Base-by-base conservation (phyloP, 164 flowering plant genomes). In the Piper betle region DNA sequence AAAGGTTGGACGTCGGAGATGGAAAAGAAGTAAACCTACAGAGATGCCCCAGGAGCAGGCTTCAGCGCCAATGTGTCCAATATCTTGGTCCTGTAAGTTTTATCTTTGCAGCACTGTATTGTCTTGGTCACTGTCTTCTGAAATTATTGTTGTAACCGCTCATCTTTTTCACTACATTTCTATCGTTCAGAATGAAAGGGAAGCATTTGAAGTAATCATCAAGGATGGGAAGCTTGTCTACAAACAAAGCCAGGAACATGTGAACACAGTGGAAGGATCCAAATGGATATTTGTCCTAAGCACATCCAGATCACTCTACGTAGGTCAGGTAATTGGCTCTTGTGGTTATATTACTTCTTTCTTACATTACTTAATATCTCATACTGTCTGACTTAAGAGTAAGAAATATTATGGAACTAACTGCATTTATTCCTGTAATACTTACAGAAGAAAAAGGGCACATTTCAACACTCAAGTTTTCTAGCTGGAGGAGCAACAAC, bases 201-300 rank as follows among this genome's bases (percentile, higher is more conserved):
- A 81, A 66, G 66, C 73, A 52, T 84, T 72, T 69, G 87, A 84
- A 83, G 93, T 89, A 50, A 68, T 71, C 0, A 75, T 86, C 7
- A 79, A 80, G 7, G 55, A 61, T 52, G 91, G 96, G 64, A 89
- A 71, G 75, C 82, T 89, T 42, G 66, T 80, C 2, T 83, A 82
- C 75, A 80, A 58, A 56, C 79, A 82, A 66, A 73, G 76, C 58
- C 72, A 82, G 41, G 39, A 2, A 15, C 55, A 55, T 16, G 54
- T 89, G 57, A 50, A 79, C 18, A 84, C 89, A 2, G 59, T 33
- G 2, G 83, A 75, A 52, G 81, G 82, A 10, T 66, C 76, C 0
- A 84, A 86, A 69, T 89, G 87, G 89, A 89, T 89, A 18, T 89
- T 89, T 64, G 91, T 89, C 16, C 81, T 89, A 0, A 79, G 96